Evolutionary conservation across 2,329 filamentous ascomycete genomes (phyloP), one percentile per base, ranked within the genome.

Genomic region (Pseudogymnoascus sp.): DNA sequence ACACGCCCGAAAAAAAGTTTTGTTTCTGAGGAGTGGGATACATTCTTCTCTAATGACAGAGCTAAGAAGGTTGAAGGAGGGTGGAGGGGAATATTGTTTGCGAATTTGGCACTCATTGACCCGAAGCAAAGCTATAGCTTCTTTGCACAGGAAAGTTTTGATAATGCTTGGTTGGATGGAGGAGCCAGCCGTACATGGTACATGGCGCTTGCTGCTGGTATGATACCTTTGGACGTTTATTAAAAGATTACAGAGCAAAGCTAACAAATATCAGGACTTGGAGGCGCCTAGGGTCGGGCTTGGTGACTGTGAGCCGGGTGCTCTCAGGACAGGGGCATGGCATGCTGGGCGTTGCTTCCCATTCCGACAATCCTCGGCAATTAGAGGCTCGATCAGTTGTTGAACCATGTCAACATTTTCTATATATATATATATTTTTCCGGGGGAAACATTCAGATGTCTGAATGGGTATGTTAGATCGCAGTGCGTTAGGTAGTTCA

Each of bases 161-260:
- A 92, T 70, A 79, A 82, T 37, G 75, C 75, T 43, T 91, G 85
- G 83, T 75, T 95, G 49, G 91, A 97, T 76, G 91, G 90, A 0
- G 93, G 95, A 14, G 91, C 90, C 2, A 89, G 87, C 70, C 78
- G 86, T 75, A 93, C 90, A 28, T 96, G 91, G 91, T 96, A 93
- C 77, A 76, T 96, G 76, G 87, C 88, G 41, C 91, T 87, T 75
- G 81, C 87, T 69, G 91, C 90, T 67, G 88, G 89, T 86, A 62
- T 64, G 67, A 64, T 60, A 33, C 21, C 9, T 18, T 9, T 33
- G n/a, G 8, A 28, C 5, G n/a, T 33, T 33, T 12, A 23, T 33
- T 31, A 18, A 21, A 33, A 12, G 9, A 43, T 8, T 12, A 55
- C n/a, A 8, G 28, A 12, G 11, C 49, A 33, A 18, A 33, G n/a